Conservation (phyloP, 2,329 filamentous ascomycete genomes). For the Dactylella cylindrospora region DNA sequence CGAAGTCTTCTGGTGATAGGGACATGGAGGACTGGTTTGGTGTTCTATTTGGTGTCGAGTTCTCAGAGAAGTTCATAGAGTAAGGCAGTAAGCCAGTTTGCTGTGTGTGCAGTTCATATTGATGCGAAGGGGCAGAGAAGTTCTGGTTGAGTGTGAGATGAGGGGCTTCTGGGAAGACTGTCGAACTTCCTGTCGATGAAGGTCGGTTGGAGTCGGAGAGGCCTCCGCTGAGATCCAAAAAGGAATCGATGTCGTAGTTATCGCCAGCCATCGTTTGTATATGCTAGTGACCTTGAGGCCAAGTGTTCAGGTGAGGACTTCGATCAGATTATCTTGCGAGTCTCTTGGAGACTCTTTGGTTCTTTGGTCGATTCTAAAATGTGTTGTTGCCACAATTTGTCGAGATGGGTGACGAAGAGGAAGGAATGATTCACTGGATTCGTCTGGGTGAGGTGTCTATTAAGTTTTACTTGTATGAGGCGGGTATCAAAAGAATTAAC, state of each 20-base stretch:
- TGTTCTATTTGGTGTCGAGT: slow-evolving; percentile 63
- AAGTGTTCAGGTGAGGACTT: slow-evolving; percentile 11
- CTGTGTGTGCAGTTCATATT: slow-evolving; percentile 93
- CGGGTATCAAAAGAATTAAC: slow-evolving; percentile 18
- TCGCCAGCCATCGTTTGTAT: slow-evolving; percentile 36
- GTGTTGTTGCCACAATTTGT: slow-evolving; percentile 36
- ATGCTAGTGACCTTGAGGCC: slow-evolving; percentile 18
- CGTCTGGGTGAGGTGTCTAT: slow-evolving; percentile 22
- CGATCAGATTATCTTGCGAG: slow-evolving; percentile 19
- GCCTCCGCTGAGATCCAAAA: slow-evolving; percentile 43
- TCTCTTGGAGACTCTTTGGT: slow-evolving; percentile 22
- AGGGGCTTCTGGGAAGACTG: slow-evolving; percentile 46
- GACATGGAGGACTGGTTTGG: slow-evolving; percentile 56
- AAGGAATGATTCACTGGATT: slow-evolving; percentile 20
- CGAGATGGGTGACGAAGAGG: slow-evolving; percentile 4
- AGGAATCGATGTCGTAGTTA: slow-evolving; percentile 46
- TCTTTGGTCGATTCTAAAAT: slow-evolving; percentile 8
- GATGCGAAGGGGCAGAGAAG: slow-evolving; percentile 81
- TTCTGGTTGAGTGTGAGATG: slow-evolving; percentile 46
- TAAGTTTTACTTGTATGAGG: slow-evolving; percentile 22
- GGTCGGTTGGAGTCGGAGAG: slow-evolving; percentile 42
- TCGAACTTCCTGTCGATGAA: slow-evolving; percentile 43
- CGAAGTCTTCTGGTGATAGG: slow-evolving; percentile 56
- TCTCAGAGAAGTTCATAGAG: slow-evolving; percentile 72
- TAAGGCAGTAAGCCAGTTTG: slow-evolving; percentile 90